Base-by-base conservation (phyloP, 345 rosid species). In the Microcos paniculata region DNA sequence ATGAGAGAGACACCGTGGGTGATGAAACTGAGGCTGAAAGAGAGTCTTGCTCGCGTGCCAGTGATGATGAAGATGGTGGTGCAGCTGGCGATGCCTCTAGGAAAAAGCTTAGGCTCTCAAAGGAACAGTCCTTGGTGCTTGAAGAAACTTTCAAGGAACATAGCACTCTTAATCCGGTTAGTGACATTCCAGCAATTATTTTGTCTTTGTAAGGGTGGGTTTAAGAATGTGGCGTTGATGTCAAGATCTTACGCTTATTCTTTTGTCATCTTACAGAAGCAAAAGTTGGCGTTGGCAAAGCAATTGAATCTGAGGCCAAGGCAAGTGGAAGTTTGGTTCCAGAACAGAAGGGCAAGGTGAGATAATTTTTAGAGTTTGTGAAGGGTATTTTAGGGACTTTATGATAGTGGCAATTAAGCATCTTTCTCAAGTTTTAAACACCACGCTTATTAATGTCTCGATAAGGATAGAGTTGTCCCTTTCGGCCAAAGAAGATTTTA, bases 271-370 rank as follows among this genome's bases (percentile, higher is more conserved):
- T 77, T 76, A 16, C 90, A 93, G 98, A 93, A 90, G 74, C 95
- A 90, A 80, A 93, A 91, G 86, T 63, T 85, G 76, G 97, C 88
- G 12, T 71, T 93, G 81, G 91, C 95, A 7, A 89, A 88, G 79
- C 88, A 88, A 86, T 83, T 93, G 87, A 89, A 88, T 78, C 91
- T 93, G 52, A 88, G 83, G 85, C 82, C 97, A 6, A 88, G 98
- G 57, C 98, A 93, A 80, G 97, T 93, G 77, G 97, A 93, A 77
- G 98, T 93, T 62, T 93, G 97, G 98, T 93, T 93, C 70, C 98
- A 93, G 83, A 93, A 93, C 80, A 77, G 97, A 71, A 88, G 97
- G 81, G 98, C 98, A 78, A 90, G 98, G 98, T 93, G 62, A 80
- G 81, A 63, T 33, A 70, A 70, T 18, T 62, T 61, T n/a, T 38